A percentile compares a stretch with the other conserved stretches of the same genome.
phyloP scores from a whole-genome alignment of 83 land plant species.

The Diphasiastrum complanatum region DNA sequence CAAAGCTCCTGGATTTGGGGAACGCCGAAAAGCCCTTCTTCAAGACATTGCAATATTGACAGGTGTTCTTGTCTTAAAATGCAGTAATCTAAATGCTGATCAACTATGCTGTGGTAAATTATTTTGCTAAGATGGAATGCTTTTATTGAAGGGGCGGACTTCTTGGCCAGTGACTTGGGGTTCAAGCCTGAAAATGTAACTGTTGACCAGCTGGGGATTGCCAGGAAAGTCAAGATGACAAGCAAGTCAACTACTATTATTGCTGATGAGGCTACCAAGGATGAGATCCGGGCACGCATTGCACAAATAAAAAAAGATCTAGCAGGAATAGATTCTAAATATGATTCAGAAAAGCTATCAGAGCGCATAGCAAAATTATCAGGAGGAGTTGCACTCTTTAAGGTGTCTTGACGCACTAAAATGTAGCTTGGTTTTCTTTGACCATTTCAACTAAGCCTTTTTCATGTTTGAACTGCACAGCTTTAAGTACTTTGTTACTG shows the following conservation, averaged over 20 bases:
- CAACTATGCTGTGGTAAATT: not conserved
- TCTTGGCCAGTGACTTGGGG: conserved; percentile 73
- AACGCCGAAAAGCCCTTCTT: conserved; percentile 66
- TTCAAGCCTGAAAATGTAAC: conserved; percentile 46
- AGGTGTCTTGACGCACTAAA: conserved; percentile 36
- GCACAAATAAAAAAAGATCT: conserved; percentile 81
- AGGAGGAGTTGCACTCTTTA: conserved; percentile 88
- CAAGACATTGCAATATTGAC: conserved; percentile 96
- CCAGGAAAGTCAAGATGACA: conserved; percentile 59
- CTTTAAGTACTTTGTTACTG: not conserved
- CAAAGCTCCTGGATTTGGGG: conserved; percentile 82
- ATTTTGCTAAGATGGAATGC: not conserved
- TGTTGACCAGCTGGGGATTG: conserved; percentile 87
- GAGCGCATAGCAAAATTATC: conserved; percentile 86
- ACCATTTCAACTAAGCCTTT: too few species aligned
- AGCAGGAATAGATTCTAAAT: conserved; percentile 52
- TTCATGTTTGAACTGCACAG: too few species aligned
- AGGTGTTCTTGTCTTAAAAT: conserved; percentile 41
- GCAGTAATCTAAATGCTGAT: too few species aligned
- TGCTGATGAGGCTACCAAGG: conserved; percentile 66
- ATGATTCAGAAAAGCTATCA: conserved; percentile 53
- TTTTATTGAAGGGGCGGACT: conserved; percentile 66
- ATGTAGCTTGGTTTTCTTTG: too few species aligned
- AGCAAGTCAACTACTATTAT: conserved; percentile 72
- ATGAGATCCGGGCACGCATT: conserved; percentile 83